Base-by-base conservation (phyloP, 148 eudicot species). In the Persicaria tinctoria region DNA sequence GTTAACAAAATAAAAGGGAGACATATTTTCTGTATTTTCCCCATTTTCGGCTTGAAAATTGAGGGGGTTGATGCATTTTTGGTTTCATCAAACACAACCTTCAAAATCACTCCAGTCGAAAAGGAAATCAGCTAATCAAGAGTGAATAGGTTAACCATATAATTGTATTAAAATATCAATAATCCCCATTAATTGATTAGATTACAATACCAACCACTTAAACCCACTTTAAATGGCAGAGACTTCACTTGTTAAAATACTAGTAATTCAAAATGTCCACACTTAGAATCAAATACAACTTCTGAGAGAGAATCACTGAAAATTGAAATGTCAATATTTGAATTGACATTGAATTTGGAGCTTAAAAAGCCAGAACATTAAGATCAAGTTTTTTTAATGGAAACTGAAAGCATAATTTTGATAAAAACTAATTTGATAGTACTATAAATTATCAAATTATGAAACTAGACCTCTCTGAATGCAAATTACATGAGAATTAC, bases 181-280 rank as follows among this genome's bases (percentile, higher is more conserved):
- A 18, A 59, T 59, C 20, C 11, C 64, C 38, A 72, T 9, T 18
- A 16, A 49, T 32, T 5, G 12, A 16, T 72, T 51, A 23, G 75
- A 54, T 46, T 46, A 66, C 47, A 66, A 63, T 38, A 62, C 44
- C 46, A 63, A 63, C 45, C 68, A 63, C 11, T 32, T 57, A 57
- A 18, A 57, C 63, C 63, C 63, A 57, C 2, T n/a, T 63, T 18
- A 45, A 63, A 32, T 11, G 5, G 14, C 32, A 32, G 68, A 63
- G 41, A 59, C 66, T 59, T 23, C 64, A 23, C 4, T 59, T 18
- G 66, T 59, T 59, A 11, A 4, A 6, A 59, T 59, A 23, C 66
- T 59, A 23, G 27, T 23, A 7, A 59, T 59, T 18, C 9, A 14
- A 44, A 66, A 41, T 60, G 68, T 27, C 44, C 68, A 27, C 44